Percentiles rank a stretch among this genome's conserved stretches.
Evolutionary conservation across 2,329 filamentous ascomycete genomes (phyloP).

Genomic region (Ceratocystis harringtonii): DNA sequence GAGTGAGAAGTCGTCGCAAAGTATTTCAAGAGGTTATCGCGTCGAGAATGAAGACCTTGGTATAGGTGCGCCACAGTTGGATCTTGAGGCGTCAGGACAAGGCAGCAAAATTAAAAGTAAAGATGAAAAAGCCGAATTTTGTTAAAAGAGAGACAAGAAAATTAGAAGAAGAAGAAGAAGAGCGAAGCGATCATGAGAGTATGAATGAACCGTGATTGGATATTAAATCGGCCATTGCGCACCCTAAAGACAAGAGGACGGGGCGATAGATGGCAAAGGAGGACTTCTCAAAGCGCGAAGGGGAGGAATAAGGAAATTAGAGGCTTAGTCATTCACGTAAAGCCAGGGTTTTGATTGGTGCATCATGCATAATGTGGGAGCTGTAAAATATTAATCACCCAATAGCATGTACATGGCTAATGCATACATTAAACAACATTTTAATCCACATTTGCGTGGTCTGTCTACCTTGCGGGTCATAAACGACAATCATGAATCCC

Average conservation of each 20-base stretch:
- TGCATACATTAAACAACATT: too few relatives aligned
- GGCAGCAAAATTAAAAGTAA: slow-evolving; percentile 5
- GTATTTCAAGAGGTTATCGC: background rate
- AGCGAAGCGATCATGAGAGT: background rate
- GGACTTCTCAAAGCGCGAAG: background rate
- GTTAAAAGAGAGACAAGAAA: slow-evolving; percentile 2
- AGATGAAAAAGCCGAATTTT: background rate
- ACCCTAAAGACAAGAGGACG: background rate
- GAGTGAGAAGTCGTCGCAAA: slow-evolving; percentile 4
- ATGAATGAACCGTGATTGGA: background rate
- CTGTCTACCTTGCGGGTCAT: too few relatives aligned
- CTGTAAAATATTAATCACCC: too few relatives aligned
- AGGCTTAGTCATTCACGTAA: too few relatives aligned
- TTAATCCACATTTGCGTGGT: too few relatives aligned
- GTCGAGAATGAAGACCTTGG: background rate
- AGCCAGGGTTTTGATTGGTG: too few relatives aligned
- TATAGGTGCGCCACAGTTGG: slow-evolving; percentile 13
- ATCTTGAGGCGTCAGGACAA: slow-evolving; percentile 4
- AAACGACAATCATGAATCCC: too few relatives aligned
- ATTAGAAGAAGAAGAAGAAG: background rate
- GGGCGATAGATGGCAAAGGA: background rate
- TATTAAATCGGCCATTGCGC: background rate
- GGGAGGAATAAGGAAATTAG: background rate
- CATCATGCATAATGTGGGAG: too few relatives aligned
- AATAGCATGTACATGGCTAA: too few relatives aligned